Conservation (phyloP, 176 grass and related monocot species). For the Aegilops longissima region DNA sequence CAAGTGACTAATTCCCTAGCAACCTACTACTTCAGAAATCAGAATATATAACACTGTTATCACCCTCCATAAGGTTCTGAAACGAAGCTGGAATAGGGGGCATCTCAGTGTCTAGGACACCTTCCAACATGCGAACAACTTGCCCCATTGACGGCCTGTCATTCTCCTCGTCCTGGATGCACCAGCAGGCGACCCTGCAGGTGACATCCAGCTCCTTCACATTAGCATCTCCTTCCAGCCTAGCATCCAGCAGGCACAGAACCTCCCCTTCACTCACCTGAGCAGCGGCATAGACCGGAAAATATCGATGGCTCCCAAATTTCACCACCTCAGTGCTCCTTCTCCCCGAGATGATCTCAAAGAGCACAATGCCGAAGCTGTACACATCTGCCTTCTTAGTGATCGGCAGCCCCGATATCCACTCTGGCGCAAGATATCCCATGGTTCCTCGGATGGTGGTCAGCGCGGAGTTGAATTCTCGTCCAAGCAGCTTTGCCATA, state of each 20-base stretch:
- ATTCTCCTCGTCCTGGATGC: constrained; percentile 49
- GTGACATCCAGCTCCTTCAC: constrained; percentile 26
- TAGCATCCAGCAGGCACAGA: constrained; percentile 36
- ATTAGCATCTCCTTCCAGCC: constrained; percentile 32
- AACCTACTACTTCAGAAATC: constrained; percentile 16
- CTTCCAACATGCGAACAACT: constrained; percentile 49
- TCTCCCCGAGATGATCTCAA: constrained; percentile 49
- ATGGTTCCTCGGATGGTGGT: constrained; percentile 52
- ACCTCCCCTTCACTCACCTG: constrained; percentile 46
- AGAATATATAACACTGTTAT: constrained; percentile 5
- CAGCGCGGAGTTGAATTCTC: constrained; percentile 44
- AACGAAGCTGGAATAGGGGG: constrained; percentile 43
- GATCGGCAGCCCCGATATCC: constrained; percentile 42
- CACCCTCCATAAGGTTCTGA: constrained; percentile 31
- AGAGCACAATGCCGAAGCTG: constrained; percentile 56
- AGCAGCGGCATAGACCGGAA: constrained; percentile 32
- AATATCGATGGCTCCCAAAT: constrained; percentile 10
- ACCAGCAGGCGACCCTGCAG: constrained; percentile 54
- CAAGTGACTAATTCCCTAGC: background rate
- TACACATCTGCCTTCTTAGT: constrained; percentile 59
- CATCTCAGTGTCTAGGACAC: constrained; percentile 3
- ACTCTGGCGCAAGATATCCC: constrained; percentile 59
- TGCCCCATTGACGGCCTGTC: constrained; percentile 44
- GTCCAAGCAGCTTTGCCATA: constrained; percentile 50
- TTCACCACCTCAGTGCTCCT: constrained; percentile 26